Base-by-base conservation (phyloP, 768 basidiomycete genomes). In the Serendipita indica region DNA sequence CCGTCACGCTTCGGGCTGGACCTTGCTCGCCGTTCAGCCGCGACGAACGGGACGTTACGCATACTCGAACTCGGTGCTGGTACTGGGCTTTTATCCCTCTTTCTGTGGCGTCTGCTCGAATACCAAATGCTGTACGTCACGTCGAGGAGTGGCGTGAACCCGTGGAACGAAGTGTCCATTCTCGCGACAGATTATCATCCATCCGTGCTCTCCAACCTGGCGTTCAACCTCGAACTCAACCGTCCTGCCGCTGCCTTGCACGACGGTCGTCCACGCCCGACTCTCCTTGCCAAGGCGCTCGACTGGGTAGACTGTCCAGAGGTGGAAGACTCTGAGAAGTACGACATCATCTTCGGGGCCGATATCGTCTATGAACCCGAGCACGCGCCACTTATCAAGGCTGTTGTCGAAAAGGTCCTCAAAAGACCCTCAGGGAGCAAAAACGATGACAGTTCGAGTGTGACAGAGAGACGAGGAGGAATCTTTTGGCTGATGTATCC, bases 11-110 rank as follows among this genome's bases (percentile, higher is more conserved):
- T 76, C 62, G 71, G 71, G 12, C 62, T 77, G 56, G 63, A 39
- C 32, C 45, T 57, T 28, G 22, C 34, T 34, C 65, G 80, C 2
- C 28, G 16, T 4, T n/a, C 33, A 10, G 22, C n/a, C 12, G 32
- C 57, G 25, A 27, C 10, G 57, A 37, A 56, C 62, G 60, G 54
- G 12, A 58, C 62, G 10, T 57, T 78, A 1, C 71, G 79, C 2
- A 65, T 90, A 12, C 75, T 91, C 39, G 87, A 92, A 68, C 76
- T 92, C n/a, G 88, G 89, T 3, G 85, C 86, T 0, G 89, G 89
- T 2, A 91, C 89, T 0, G 89, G 89, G 3, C 71, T 90, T 58
- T 75, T 90, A n/a, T 86, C 86, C 63, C 82, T 92, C 62, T 74
- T 79, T 10, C 71, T 75, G 1, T 78, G 79, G 1, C 80, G 77